Percentiles rank a stretch among this genome's conserved stretches.
Evolutionary conservation across 805 yeast genomes (phyloP).

Genomic region (Metschnikowia dekortorum): DNA sequence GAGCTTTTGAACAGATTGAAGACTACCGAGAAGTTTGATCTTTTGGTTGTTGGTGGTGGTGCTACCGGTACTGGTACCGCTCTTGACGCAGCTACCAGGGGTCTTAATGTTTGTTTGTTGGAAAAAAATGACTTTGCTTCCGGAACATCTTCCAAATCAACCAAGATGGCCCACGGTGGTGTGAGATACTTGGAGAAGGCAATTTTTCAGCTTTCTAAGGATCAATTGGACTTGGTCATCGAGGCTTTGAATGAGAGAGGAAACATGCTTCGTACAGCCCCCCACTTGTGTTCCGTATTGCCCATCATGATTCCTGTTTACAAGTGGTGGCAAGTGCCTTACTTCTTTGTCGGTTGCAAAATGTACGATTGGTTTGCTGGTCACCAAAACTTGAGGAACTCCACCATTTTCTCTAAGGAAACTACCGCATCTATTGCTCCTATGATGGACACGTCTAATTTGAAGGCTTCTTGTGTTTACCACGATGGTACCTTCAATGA

Average conservation of each 20-base stretch:
- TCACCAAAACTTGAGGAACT: conserved; percentile 70
- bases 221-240: conserved; percentile 80
- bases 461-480: conserved; percentile 89
- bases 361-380: conserved; percentile 94
- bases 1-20: conserved; percentile 41
- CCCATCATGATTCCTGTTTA: conserved; percentile 97
- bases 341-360: conserved; percentile 87
- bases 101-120: conserved; percentile 79
- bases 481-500: conserved; percentile 96
- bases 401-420: conserved; percentile 66
- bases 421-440: conserved; percentile 76
- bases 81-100: conserved; percentile 85
- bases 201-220: conserved; percentile 84
- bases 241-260: conserved; percentile 88
- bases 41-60: conserved; percentile 92
- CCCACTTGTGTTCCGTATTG: conserved; percentile 78
- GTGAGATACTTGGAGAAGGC: conserved; percentile 95
- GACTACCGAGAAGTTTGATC: conserved; percentile 55
- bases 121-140: conserved; percentile 89
- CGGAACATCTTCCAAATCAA: conserved; percentile 90
- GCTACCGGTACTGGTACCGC: conserved; percentile 95
- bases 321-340: conserved; percentile 93
- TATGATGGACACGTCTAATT: conserved; percentile 69
- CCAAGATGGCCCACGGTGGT: conserved; percentile 98
- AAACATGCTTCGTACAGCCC: conserved; percentile 84